phyloP scores from a whole-genome alignment of 768 basidiomycete species.

The Boletus subparvulus region DNA sequence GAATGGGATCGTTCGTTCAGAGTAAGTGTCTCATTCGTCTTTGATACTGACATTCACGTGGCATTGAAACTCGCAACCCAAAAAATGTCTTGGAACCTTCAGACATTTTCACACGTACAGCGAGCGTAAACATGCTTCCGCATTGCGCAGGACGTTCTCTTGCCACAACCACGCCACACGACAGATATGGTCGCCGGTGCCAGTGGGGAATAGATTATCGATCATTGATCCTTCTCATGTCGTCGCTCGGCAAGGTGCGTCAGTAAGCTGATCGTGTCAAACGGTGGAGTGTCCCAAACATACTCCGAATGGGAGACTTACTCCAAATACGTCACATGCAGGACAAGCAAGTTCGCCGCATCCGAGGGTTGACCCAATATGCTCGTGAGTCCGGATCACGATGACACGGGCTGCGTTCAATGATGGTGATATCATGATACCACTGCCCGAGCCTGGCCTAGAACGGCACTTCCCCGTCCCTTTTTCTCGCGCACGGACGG shows the following conservation, averaged over 20 bases:
- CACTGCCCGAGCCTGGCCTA: too few relatives aligned
- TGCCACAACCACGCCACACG: slow-evolving; percentile 12
- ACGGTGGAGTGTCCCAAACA: not conserved
- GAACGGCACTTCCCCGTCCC: not conserved
- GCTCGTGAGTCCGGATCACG: too few relatives aligned
- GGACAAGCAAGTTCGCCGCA: not conserved
- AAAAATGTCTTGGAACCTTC: not conserved
- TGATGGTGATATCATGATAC: not conserved
- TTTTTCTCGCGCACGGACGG: not conserved
- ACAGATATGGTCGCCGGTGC: not conserved
- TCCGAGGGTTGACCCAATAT: not conserved
- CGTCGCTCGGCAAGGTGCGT: not conserved
- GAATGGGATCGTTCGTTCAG: not conserved
- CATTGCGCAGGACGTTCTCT: slow-evolving; percentile 11
- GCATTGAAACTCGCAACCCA: not conserved
- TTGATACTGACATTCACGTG: not conserved
- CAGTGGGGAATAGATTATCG: not conserved
- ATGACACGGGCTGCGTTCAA: not conserved
- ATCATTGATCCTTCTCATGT: not conserved
- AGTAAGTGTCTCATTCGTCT: not conserved
- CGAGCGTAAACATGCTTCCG: not conserved
- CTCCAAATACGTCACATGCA: not conserved
- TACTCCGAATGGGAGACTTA: not conserved
- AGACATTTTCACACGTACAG: not conserved
- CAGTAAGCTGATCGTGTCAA: not conserved